phyloP scores from a whole-genome alignment of 148 eudicot genomes.

The Rhododendron mucronatum region DNA sequence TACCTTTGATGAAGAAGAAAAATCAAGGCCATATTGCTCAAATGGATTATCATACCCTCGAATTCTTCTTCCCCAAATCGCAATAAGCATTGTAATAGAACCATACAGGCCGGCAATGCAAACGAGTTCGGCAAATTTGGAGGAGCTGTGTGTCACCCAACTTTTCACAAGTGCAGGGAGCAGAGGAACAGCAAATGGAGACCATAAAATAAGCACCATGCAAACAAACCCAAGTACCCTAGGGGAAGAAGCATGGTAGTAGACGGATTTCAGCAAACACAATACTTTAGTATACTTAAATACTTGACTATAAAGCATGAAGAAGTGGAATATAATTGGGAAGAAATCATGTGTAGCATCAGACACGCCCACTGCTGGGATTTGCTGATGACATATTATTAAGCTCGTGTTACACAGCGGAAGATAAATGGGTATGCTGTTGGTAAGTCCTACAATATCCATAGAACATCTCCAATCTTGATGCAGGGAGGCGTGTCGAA shows the following conservation, averaged over 20 bases:
- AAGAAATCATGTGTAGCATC: background rate
- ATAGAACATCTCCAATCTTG: too few relatives aligned
- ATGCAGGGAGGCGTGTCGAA: too few relatives aligned
- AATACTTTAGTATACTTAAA: background rate
- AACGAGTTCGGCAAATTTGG: constrained; percentile 55
- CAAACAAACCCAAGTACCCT: constrained; percentile 77
- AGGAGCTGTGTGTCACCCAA: constrained; percentile 57
- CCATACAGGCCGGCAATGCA: constrained; percentile 75
- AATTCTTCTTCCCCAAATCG: constrained; percentile 84
- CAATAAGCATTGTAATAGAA: constrained; percentile 57
- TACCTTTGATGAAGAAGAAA: constrained; percentile 63
- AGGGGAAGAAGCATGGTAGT: constrained; percentile 6
- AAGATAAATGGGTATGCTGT: background rate
- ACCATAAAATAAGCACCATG: constrained; percentile 90
- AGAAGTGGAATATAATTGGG: background rate
- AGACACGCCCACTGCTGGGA: background rate
- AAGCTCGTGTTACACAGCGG: background rate
- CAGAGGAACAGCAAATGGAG: constrained; percentile 76
- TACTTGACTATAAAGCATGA: background rate
- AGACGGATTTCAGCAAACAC: background rate
- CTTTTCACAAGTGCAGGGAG: constrained; percentile 71
- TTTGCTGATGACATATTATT: background rate
- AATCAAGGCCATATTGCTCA: constrained; percentile 81
- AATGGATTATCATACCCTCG: constrained; percentile 74
- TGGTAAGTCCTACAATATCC: background rate